Conservation (phyloP, 805 yeast genomes). For the Saccharomycopsis sp. region DNA sequence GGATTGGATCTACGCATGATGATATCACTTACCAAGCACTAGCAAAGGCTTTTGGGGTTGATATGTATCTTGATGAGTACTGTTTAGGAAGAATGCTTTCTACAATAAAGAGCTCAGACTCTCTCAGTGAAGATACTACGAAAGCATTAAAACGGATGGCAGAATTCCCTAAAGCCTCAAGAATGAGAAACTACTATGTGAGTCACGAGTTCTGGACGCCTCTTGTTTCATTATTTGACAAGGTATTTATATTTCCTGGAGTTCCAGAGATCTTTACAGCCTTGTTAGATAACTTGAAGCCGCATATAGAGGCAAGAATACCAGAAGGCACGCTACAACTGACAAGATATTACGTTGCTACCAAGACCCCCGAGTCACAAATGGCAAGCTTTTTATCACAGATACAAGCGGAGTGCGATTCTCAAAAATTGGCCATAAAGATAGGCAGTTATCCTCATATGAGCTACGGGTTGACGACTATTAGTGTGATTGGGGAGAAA, state of each 20-base stretch:
- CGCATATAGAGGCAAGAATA: slow-evolving; percentile 32
- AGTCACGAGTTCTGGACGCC: slow-evolving; percentile 75
- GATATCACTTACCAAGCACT: slow-evolving; percentile 77
- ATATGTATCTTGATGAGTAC: slow-evolving; percentile 44
- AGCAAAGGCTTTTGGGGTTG: slow-evolving; percentile 56
- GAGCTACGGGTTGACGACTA: slow-evolving; percentile 55
- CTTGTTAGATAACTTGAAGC: slow-evolving; percentile 41
- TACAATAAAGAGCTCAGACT: slow-evolving; percentile 35
- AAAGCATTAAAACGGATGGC: slow-evolving; percentile 76
- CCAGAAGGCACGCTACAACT: slow-evolving; percentile 31
- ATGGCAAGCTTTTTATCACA: slow-evolving; percentile 58
- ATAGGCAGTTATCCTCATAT: slow-evolving; percentile 85
- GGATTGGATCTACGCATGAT: slow-evolving; percentile 86
- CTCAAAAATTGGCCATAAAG: slow-evolving; percentile 39
- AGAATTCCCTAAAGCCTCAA: slow-evolving; percentile 45
- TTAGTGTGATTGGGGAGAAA: slow-evolving; percentile 63
- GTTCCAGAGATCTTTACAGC: slow-evolving; percentile 67
- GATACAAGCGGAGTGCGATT: slow-evolving; percentile 37
- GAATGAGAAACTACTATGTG: slow-evolving; percentile 42
- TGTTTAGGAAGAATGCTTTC: slow-evolving; percentile 55
- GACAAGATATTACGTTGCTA: slow-evolving; percentile 53
- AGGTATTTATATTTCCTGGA: slow-evolving; percentile 75
- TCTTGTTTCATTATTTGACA: slow-evolving; percentile 56
- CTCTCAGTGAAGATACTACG: slow-evolving; percentile 36
- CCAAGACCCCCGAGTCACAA: slow-evolving; percentile 53